phyloP scores from a whole-genome alignment of 208 protist genomes.

The Trypanosoma lewisi region DNA sequence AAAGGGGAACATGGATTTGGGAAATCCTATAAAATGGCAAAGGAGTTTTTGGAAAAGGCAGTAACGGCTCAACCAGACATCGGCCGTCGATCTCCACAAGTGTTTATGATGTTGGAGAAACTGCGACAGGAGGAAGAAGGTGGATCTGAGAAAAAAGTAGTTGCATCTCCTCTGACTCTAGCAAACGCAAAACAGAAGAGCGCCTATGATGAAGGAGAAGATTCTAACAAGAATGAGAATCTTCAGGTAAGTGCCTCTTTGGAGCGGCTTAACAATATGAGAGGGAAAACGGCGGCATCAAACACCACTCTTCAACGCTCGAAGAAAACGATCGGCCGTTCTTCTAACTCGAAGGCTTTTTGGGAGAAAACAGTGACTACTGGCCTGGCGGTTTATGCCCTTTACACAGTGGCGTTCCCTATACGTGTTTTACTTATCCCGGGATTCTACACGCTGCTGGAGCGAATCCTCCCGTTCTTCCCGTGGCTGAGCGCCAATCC shows the following conservation, averaged over 20 bases:
- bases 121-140: conserved; percentile 59
- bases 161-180: conserved; percentile 13
- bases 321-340: conserved; percentile 13
- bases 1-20: conserved; percentile 77
- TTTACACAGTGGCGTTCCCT: conserved; percentile 79
- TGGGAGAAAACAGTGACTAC: conserved; percentile 72
- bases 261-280: conserved; percentile 55
- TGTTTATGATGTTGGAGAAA: conserved; percentile 63
- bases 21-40: conserved; percentile 71
- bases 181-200: neutral
- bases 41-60: conserved; percentile 71
- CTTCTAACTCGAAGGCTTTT: conserved; percentile 50
- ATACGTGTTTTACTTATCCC: conserved; percentile 74
- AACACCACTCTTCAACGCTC: neutral
- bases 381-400: conserved; percentile 48
- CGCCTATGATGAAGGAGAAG: conserved; percentile 5
- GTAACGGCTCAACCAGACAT: conserved; percentile 62
- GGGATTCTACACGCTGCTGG: conserved; percentile 63
- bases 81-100: conserved; percentile 53
- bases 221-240: conserved; percentile 16
- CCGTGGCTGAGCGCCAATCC: conserved; percentile 56
- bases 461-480: conserved; percentile 54
- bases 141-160: conserved; percentile 8
- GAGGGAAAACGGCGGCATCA: conserved; percentile 11
- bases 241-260: conserved; percentile 48